phyloP scores from a whole-genome alignment of 2,329 filamentous ascomycete species.

The Colletotrichum salicis region DNA sequence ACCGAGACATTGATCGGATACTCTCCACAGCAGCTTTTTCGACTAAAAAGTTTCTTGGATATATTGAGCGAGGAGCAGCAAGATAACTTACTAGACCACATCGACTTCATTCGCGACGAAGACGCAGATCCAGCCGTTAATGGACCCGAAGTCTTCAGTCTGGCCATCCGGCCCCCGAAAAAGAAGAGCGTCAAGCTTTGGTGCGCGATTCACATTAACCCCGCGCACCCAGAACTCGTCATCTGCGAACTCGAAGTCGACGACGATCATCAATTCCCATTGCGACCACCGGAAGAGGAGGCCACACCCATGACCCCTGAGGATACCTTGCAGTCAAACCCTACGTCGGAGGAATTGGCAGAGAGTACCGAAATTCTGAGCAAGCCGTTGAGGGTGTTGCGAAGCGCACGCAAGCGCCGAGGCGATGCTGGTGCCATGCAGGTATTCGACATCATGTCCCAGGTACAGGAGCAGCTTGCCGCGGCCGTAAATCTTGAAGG shows the following conservation, averaged over 20 bases:
- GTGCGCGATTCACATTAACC: constrained; percentile 86
- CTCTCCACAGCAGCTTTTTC: constrained; percentile 79
- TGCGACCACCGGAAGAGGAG: constrained; percentile 72
- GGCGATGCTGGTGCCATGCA: constrained; percentile 88
- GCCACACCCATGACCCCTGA: constrained; percentile 71
- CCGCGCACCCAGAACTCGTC: constrained; percentile 74
- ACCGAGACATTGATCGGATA: constrained; percentile 80
- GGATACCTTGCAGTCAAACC: constrained; percentile 78
- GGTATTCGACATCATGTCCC: constrained; percentile 90
- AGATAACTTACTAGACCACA: constrained; percentile 84
- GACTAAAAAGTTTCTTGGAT: constrained; percentile 79
- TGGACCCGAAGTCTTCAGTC: constrained; percentile 86
- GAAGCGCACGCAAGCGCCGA: constrained; percentile 78
- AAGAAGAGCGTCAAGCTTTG: constrained; percentile 76
- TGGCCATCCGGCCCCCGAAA: constrained; percentile 73
- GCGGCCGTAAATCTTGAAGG: constrained; percentile 75
- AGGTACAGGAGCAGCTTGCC: constrained; percentile 88
- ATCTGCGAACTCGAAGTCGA: constrained; percentile 92
- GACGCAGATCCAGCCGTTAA: constrained; percentile 79
- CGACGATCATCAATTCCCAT: constrained; percentile 75
- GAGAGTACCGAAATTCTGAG: constrained; percentile 81
- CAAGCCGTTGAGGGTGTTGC: constrained; percentile 79
- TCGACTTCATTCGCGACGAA: constrained; percentile 88
- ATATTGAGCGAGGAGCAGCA: constrained; percentile 85
- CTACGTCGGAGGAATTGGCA: constrained; percentile 77